phyloP scores from a whole-genome alignment of 164 flowering plant genomes.

The Echeveria elegans region DNA sequence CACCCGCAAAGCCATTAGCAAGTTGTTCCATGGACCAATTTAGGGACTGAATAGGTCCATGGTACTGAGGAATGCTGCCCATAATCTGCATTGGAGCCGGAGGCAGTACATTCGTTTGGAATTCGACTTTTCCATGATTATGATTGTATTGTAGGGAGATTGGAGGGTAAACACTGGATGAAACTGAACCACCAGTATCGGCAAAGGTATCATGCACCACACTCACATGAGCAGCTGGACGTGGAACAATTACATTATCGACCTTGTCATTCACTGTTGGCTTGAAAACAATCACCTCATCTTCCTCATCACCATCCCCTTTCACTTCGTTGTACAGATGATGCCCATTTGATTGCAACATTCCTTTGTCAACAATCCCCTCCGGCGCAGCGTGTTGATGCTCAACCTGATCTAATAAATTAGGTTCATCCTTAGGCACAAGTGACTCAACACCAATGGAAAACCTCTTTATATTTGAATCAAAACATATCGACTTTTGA shows the following conservation, averaged over 20 bases:
- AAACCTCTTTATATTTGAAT: conserved; percentile 53
- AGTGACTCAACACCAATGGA: conserved; percentile 46
- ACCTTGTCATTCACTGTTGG: conserved; percentile 58
- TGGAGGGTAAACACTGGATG: conserved; percentile 20
- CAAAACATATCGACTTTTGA: conserved; percentile 44
- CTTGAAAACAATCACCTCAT: conserved; percentile 87
- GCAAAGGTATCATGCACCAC: conserved; percentile 22
- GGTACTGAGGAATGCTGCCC: conserved; percentile 24
- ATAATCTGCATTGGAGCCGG: conserved; percentile 23
- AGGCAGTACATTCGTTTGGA: conserved; percentile 16
- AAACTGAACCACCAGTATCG: conserved; percentile 21
- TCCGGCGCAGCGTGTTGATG: conserved; percentile 19
- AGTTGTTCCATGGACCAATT: conserved; percentile 38
- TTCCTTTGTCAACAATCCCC: conserved; percentile 13
- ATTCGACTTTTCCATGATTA: conserved; percentile 20
- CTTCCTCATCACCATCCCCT: conserved; percentile 40
- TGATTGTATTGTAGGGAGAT: conserved; percentile 16
- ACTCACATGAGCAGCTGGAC: conserved; percentile 21
- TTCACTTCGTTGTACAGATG: background rate
- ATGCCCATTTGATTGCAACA: conserved; percentile 18
- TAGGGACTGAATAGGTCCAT: conserved; percentile 29
- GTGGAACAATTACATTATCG: conserved; percentile 21
- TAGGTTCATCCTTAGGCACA: conserved; percentile 24
- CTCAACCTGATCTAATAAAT: conserved; percentile 16
- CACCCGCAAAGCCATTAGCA: conserved; percentile 35